Evolutionary conservation across 1,139 yeast genomes (phyloP), one percentile per base, ranked within the genome.

Genomic region (Suhomyces terraborum): DNA sequence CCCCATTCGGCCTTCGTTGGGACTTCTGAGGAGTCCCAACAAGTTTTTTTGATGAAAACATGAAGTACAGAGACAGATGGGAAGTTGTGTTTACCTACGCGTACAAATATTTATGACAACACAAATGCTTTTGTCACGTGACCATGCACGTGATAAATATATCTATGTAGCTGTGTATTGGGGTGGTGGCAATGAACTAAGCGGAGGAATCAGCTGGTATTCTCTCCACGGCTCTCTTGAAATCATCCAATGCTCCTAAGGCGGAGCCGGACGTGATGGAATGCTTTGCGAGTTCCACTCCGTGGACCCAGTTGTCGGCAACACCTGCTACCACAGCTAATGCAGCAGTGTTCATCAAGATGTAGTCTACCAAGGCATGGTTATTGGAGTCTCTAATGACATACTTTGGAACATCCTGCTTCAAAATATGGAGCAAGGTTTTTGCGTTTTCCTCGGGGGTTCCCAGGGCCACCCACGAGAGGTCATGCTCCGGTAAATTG

Each of bases 401-500:
- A 53, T 73, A 74, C 37, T 75, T 67, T 2, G 67, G 54, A 6
- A 67, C 38, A 70, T 79, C 77, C 43, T 81, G 84, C 27, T 69
- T 62, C 40, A 87, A 69, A 13, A 88, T 75, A 42, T 78, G 76
- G 41, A 64, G 63, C 43, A 93, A 75, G 1, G 77, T 57, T 4
- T 58, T 65, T 0, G 98, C 97, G 59, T 93, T 93, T 55, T 88
- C 87, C 26, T 71, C 73, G 0, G 98, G 96, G 0, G 97, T 86
- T 4, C 96, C 95, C 1, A 96, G 86, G 38, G 75, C 75, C 16
- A 94, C 97, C 3, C 72, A 67, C 4, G 66, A 65, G 33, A 93
- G 68, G 1, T 80, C 62, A 62, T 88, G 95, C 48, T 83, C 85
- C n/a, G 81, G 77, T 32, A 93, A 67, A 1, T 88, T 95, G 57